Evolutionary conservation across 2,329 filamentous ascomycete genomes (phyloP).

Genomic region (Fusarium globosum): DNA sequence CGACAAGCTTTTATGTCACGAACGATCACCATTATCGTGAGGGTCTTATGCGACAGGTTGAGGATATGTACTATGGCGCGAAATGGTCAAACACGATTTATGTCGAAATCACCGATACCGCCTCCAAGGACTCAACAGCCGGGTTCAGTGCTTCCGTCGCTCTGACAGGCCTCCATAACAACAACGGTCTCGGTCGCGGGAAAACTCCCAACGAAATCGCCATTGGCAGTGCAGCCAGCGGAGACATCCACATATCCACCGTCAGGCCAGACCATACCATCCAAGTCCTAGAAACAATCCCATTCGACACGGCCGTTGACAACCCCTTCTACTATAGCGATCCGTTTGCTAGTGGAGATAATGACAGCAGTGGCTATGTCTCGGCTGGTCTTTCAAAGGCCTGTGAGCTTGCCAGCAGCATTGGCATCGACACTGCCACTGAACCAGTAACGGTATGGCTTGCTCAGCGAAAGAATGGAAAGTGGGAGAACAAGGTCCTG

Average conservation of each 20-base stretch:
- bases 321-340: conserved; percentile 70
- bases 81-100: conserved; percentile 64
- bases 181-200: conserved; percentile 68
- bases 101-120: conserved; percentile 49
- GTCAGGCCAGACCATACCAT: conserved; percentile 39
- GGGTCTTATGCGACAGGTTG: conserved; percentile 59
- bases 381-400: conserved; percentile 59
- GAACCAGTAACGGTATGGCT: conserved; percentile 62
- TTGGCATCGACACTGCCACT: conserved; percentile 49
- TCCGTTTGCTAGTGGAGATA: conserved; percentile 54
- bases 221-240: conserved; percentile 57
- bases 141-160: conserved; percentile 54
- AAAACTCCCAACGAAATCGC: conserved; percentile 54
- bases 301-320: conserved; percentile 60
- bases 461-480: conserved; percentile 15
- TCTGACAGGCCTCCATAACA: conserved; percentile 59
- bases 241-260: conserved; percentile 57
- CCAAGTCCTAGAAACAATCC: conserved; percentile 50
- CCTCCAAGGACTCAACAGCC: conserved; percentile 35
- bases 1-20: conserved; percentile 65
- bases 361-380: conserved; percentile 63
- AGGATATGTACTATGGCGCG: conserved; percentile 55
- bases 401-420: conserved; percentile 50
- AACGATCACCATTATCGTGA: conserved; percentile 68
- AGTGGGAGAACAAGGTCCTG: conserved; percentile 60